These are phyloP conservation scores for Aspergillus hancockii DNA, from an alignment of 495 filamentous ascomycete genomes.

Conservation along the genomic window DNA sequence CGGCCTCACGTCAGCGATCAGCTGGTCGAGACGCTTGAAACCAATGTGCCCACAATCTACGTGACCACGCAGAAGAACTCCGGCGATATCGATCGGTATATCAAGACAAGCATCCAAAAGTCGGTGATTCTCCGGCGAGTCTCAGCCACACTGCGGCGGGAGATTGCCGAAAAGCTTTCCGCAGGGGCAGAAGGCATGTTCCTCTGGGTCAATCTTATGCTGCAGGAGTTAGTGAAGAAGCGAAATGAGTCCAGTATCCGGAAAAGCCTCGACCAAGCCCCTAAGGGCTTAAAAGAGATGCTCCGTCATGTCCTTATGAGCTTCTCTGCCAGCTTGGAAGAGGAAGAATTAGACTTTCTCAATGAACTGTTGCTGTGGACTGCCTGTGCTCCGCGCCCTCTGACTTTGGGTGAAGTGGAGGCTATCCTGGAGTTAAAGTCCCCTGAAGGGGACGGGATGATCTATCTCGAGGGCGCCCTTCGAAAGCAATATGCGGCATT, in stretches of 20 bases:
- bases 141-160: constrained; percentile 21
- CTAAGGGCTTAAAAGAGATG: constrained; percentile 32
- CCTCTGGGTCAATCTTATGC: constrained; percentile 37
- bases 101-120: constrained; percentile 28
- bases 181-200: constrained; percentile 38
- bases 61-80: constrained; percentile 33
- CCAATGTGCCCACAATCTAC: constrained; percentile 28
- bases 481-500: constrained; percentile 38
- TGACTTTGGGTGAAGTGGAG: constrained; percentile 33
- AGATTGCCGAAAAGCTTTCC: constrained; percentile 31
- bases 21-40: constrained; percentile 23
- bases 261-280: constrained; percentile 28
- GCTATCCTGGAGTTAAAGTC: constrained; percentile 27
- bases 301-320: constrained; percentile 32
- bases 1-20: constrained; percentile 30
- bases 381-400: constrained; percentile 22
- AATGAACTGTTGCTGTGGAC: constrained; percentile 38
- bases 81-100: constrained; percentile 32
- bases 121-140: constrained; percentile 23
- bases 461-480: constrained; percentile 33
- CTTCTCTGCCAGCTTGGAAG: constrained; percentile 22
- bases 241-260: constrained; percentile 25
- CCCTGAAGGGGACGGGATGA: constrained; percentile 30
- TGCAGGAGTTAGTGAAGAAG: constrained; percentile 34
- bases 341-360: constrained; percentile 30